Percentiles rank a stretch among this genome's conserved stretches.
Evolutionary conservation across 208 protist species (phyloP).

Genomic region (Novymonas esmeraldas): DNA sequence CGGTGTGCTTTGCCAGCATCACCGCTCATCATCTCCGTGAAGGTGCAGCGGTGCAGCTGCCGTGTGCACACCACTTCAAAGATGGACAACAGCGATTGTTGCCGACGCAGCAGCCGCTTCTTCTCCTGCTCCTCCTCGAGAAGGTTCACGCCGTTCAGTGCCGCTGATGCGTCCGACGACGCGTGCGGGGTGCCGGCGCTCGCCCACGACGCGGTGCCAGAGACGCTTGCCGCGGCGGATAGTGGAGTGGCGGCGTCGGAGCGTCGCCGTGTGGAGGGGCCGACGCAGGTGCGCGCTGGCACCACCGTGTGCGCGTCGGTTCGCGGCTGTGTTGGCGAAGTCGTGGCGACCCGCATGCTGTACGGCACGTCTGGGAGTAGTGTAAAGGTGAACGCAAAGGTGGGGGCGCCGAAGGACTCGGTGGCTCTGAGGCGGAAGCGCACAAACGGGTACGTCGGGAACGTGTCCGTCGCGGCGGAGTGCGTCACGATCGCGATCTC

Average conservation of each 20-base stretch:
- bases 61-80: constrained; percentile 22
- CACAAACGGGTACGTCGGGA: constrained; percentile 12
- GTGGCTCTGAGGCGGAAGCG: constrained; percentile 18
- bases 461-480: constrained; percentile 19
- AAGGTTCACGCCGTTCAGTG: not conserved
- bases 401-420: constrained; percentile 20
- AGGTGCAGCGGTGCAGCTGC: constrained; percentile 18
- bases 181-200: not conserved
- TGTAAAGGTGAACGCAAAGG: constrained; percentile 20
- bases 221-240: not conserved
- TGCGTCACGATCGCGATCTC: constrained; percentile 39
- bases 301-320: not conserved
- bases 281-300: too few relatives aligned
- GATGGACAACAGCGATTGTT: constrained; percentile 10
- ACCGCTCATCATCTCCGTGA: constrained; percentile 8
- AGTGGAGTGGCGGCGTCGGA: not conserved
- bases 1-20: not conserved
- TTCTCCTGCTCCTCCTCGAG: constrained; percentile 4
- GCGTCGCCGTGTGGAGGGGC: accelerated
- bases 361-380: constrained; percentile 20
- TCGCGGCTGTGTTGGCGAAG: not conserved
- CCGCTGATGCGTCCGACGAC: not conserved
- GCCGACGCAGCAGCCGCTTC: constrained; percentile 8
- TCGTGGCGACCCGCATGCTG: not conserved
- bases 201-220: not conserved